Evolutionary conservation across 805 yeast genomes (phyloP), one percentile per base, ranked within the genome.

Genomic region (Phaffomyces antillensis): DNA sequence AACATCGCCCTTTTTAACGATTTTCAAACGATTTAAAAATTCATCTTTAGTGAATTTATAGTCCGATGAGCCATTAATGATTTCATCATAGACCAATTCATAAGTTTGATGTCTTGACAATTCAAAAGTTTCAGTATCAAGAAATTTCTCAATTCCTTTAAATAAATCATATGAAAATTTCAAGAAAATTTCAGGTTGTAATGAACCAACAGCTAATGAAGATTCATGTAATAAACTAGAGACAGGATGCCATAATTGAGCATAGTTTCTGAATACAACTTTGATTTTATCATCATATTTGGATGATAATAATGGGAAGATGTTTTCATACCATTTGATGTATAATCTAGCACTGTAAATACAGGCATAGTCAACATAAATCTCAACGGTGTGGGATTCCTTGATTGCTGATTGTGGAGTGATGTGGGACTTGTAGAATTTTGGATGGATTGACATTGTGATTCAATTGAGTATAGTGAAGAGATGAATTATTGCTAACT

Each of bases 191-290:
- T 58, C 62, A 1, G 86, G 83, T 15, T 66, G 69, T n/a, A 67
- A 49, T 40, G 74, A 67, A n/a, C 84, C 85, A 28, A 82, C 80
- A 0, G 82, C 89, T 24, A 88, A 61, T 0, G 84, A 72, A 36
- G 84, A 83, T 58, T 88, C 96, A 59, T 83, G 83, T 35, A 79
- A 67, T 33, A 77, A 63, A 6, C 77, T 73, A 1, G 91, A 81
- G 45, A 79, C 77, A 37, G 90, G 82, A 61, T 88, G 96, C 96
- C 96, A 88, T 52, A 95, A 93, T 67, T 88, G 96, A n/a, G 84
- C 71, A 36, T 82, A 88, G 56, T 86, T 83, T 49, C 80, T 73
- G 61, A 83, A 77, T 11, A 79, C 75, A 49, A 86, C 72, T 52
- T 77, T 76, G 53, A 82, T 76, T 48, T 73, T 61, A 46, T 70